These are phyloP conservation scores for Kluyveromyces aestuarii DNA, from an alignment of 805 yeast genomes.

Conservation along the genomic window DNA sequence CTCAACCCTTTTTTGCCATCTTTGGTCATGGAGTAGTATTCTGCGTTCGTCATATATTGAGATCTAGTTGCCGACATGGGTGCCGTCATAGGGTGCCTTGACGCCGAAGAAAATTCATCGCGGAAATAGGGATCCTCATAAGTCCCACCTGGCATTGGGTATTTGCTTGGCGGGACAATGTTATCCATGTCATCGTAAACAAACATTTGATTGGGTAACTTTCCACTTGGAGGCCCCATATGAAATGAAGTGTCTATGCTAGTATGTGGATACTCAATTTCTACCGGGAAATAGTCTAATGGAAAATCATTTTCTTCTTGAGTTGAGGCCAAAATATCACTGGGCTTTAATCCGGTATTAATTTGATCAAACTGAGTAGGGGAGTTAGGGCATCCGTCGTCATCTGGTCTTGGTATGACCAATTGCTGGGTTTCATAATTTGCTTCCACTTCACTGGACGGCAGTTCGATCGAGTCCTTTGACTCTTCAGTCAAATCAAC, in stretches of 20 bases:
- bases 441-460: not conserved
- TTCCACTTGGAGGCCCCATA: not conserved
- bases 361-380: not conserved
- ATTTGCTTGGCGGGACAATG: constrained; percentile 2
- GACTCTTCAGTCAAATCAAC: not conserved
- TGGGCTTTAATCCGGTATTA: constrained; percentile 2
- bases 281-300: constrained; percentile 51
- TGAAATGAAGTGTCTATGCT: constrained; percentile 1
- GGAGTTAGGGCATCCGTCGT: constrained; percentile 5
- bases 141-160: constrained; percentile 7
- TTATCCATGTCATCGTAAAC: constrained; percentile 7
- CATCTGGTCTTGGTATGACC: constrained; percentile 10
- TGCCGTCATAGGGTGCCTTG: constrained; percentile 6
- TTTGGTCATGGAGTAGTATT: constrained; percentile 9
- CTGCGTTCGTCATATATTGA: constrained; percentile 18
- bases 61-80: constrained; percentile 16
- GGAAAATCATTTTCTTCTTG: constrained; percentile 59
- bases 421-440: constrained; percentile 13
- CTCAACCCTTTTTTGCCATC: not conserved
- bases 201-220: constrained; percentile 1
- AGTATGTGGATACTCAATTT: constrained; percentile 27
- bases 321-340: constrained; percentile 2
- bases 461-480: not conserved
- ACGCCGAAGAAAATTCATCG: constrained; percentile 2
- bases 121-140: constrained; percentile 7